Evolutionary conservation across 495 filamentous ascomycete genomes (phyloP), one percentile per base, ranked within the genome.

Genomic region (Parachaetomium inaequale): DNA sequence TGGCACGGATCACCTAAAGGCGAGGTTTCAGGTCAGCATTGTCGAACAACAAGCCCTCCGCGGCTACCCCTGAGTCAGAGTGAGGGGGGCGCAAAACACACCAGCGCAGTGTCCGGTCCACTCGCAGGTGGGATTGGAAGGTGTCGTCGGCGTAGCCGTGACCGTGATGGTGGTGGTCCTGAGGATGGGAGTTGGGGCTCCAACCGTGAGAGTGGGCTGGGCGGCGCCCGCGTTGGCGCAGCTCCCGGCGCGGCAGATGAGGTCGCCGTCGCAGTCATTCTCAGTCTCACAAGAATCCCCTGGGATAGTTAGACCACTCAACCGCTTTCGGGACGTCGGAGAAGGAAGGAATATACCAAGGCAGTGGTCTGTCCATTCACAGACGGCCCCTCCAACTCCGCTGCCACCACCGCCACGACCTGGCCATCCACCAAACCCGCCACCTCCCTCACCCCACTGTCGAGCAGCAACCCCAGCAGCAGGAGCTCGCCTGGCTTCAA

Each of bases 341-440:
- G 14, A 4, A 12, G 34, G 8, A 11, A 36, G 3, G 34, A 36
- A 38, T 65, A 28, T 53, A 71, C 69, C 69, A 40, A 71, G 49
- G 21, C 69, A 71, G 57, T 71, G 69, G 19, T 60, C 67, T 12
- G 67, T 62, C 69, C 69, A 71, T 0, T 42, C 34, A 40, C 69
- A 71, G 21, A 55, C 54, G 10, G 40, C 29, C 29, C 26, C 42
- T 23, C 54, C 31, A 28, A 36, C 42, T 21, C 55, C 62, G 26
- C 57, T 14, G 0, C 46, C 45, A 19, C 32, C 45, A 15, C 49
- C 49, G 3, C 49, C 40, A n/a, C n/a, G n/a, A n/a, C n/a, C n/a
- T n/a, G n/a, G n/a, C 6, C 8, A 31, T 38, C 32, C 51, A 4
- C 55, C 36, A 12, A 25, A 47, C 34, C 49, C 53, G 34, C 55